phyloP scores from a whole-genome alignment of 1,139 yeast species.

The Candida sp. region DNA sequence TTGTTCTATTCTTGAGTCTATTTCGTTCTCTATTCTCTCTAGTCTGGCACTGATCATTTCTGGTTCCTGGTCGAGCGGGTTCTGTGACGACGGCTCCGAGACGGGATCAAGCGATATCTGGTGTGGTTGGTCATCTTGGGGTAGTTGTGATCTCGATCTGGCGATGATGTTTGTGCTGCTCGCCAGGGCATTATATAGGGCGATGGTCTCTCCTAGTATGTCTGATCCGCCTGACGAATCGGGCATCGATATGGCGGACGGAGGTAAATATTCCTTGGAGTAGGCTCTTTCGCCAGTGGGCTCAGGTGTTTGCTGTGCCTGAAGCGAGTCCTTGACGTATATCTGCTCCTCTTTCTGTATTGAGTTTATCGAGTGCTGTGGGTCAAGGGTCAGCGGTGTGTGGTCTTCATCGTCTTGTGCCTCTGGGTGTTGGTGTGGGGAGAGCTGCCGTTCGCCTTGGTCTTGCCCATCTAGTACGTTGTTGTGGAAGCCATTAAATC shows the following conservation, averaged over 20 bases:
- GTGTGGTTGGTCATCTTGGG: neutral
- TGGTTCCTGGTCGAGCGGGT: slow-evolving; percentile 13
- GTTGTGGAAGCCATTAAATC: neutral
- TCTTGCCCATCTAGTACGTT: slow-evolving; percentile 4
- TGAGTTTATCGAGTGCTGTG: slow-evolving; percentile 1
- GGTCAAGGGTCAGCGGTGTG: slow-evolving; percentile 8
- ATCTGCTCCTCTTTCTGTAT: slow-evolving; percentile 5
- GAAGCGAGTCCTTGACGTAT: slow-evolving; percentile 1
- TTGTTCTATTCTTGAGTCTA: slow-evolving; percentile 4
- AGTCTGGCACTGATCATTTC: slow-evolving; percentile 14
- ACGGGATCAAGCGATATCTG: neutral
- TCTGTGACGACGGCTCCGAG: neutral
- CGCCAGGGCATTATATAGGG: slow-evolving; percentile 6
- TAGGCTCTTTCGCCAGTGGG: neutral
- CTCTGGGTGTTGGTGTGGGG: slow-evolving; percentile 4
- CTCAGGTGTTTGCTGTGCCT: neutral
- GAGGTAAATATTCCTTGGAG: neutral
- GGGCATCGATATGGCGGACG: slow-evolving; percentile 5
- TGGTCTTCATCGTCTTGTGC: slow-evolving; percentile 11
- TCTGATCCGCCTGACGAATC: slow-evolving; percentile 6
- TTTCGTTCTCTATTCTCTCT: slow-evolving; percentile 11
- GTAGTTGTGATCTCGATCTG: slow-evolving; percentile 1
- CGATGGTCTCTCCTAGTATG: slow-evolving; percentile 6
- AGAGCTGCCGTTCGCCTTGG: neutral
- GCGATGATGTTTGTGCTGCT: slow-evolving; percentile 1